Evolutionary conservation across 1,284 basidiomycete species (phyloP).

Genomic region (Cutaneotrichosporon spelunceum): DNA sequence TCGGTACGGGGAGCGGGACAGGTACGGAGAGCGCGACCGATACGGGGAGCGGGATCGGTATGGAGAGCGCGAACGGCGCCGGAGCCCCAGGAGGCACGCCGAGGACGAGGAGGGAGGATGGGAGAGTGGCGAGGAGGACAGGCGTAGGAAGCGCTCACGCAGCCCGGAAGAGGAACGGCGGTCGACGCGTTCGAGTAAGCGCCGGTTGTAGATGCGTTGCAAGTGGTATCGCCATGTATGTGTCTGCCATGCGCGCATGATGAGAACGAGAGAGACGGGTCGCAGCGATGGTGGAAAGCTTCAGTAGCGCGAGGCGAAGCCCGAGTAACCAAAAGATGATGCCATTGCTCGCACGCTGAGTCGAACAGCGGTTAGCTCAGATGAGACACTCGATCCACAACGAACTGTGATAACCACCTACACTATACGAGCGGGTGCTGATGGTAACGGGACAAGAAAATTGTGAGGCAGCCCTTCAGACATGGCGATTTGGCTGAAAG

Average conservation of each 20-base stretch:
- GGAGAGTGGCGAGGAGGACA: slow-evolving; percentile 34
- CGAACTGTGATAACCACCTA: slow-evolving; percentile 1
- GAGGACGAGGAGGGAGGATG: slow-evolving; percentile 23
- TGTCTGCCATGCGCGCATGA: not conserved
- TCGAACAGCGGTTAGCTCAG: not conserved
- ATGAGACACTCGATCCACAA: not conserved
- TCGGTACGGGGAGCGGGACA: slow-evolving; percentile 13
- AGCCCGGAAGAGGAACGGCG: slow-evolving; percentile 18
- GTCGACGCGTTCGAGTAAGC: slow-evolving; percentile 13
- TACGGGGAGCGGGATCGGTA: slow-evolving; percentile 13
- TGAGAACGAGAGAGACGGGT: not conserved
- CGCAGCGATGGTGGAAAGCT: not conserved
- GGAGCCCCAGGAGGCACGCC: slow-evolving; percentile 1
- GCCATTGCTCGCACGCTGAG: not conserved
- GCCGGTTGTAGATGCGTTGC: slow-evolving; percentile 17
- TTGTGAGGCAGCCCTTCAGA: no score
- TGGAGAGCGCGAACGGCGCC: slow-evolving; percentile 6
- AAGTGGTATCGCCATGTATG: not conserved
- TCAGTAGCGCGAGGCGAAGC: no score
- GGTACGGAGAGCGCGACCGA: slow-evolving; percentile 16
- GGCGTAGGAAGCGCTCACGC: slow-evolving; percentile 20
- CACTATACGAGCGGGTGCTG: not conserved
- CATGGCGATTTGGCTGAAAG: no score
- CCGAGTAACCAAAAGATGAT: not conserved
- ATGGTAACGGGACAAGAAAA: not conserved